Evolutionary conservation across 306 rosid genomes (phyloP).

Genomic region (Ziziphus jujuba): DNA sequence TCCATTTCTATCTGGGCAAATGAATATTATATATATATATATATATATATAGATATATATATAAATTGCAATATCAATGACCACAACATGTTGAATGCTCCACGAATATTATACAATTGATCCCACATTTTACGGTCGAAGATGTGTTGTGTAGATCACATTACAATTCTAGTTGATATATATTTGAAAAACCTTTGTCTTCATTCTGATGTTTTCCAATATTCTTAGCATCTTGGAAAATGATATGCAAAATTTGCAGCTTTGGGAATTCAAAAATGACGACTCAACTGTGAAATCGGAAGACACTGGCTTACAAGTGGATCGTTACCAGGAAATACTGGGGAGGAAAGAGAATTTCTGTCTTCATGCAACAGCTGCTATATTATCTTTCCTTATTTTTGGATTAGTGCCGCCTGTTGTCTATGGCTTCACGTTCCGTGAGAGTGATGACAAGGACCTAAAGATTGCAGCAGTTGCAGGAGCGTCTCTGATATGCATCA

Average conservation of each 20-base stretch:
- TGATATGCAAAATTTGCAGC: constrained; percentile 34
- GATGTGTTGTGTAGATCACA: not conserved
- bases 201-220: not conserved
- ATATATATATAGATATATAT: too few relatives aligned
- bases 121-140: not conserved
- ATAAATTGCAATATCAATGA: too few relatives aligned
- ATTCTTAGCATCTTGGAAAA: constrained; percentile 14
- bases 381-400: constrained; percentile 60
- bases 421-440: constrained; percentile 65
- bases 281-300: constrained; percentile 25
- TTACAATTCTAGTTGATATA: too few relatives aligned
- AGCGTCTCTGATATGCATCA: constrained; percentile 66
- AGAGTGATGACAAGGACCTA: constrained; percentile 50
- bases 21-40: not conserved
- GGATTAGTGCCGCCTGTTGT: constrained; percentile 72
- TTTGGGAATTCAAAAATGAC: constrained; percentile 51
- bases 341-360: constrained; percentile 53
- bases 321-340: constrained; percentile 39
- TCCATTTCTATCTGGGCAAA: not conserved
- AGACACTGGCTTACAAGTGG: constrained; percentile 24
- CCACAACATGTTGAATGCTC: too few relatives aligned
- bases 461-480: constrained; percentile 73
- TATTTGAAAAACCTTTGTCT: too few relatives aligned
- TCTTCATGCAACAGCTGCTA: constrained; percentile 53
- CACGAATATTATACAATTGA: too few relatives aligned